Percentiles rank a stretch among this genome's conserved stretches.
Conservation (phyloP, 768 basidiomycete genomes). For the Pleurotus salmoneostramineus region DNA sequence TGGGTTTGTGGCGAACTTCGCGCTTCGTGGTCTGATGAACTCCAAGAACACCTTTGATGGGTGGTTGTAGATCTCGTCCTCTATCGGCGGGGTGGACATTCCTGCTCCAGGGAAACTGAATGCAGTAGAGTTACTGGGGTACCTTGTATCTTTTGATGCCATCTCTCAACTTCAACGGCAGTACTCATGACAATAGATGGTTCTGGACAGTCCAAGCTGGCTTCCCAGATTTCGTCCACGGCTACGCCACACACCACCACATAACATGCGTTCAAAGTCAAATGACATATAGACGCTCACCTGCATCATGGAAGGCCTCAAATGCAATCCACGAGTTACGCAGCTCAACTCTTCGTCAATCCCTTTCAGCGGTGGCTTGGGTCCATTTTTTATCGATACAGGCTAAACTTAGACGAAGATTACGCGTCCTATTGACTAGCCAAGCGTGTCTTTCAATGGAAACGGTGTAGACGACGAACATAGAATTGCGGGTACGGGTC, state of each 20-base stretch:
- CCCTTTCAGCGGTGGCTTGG: no score
- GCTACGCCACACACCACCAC: neutral
- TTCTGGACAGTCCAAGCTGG: neutral
- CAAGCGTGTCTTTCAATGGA: no score
- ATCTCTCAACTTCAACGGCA: no score
- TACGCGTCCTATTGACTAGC: no score
- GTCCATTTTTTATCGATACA: no score
- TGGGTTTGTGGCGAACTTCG: conserved; percentile 7
- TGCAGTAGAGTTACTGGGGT: no score
- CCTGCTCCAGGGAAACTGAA: no score
- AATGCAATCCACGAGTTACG: neutral
- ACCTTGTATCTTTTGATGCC: no score
- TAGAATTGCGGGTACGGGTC: neutral
- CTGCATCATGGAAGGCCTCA: neutral
- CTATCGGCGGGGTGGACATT: neutral
- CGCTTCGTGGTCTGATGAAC: neutral
- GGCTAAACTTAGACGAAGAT: no score
- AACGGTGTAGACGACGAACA: neutral
- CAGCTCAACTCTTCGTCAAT: neutral
- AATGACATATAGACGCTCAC: neutral
- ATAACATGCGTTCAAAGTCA: neutral
- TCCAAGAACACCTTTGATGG: neutral
- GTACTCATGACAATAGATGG: no score
- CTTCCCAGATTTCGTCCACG: neutral
- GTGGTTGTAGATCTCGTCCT: neutral